Percentiles rank a stretch among this genome's conserved stretches.
phyloP scores from a whole-genome alignment of 352 stramenopile genomes.

The Peronospora belbahrii region DNA sequence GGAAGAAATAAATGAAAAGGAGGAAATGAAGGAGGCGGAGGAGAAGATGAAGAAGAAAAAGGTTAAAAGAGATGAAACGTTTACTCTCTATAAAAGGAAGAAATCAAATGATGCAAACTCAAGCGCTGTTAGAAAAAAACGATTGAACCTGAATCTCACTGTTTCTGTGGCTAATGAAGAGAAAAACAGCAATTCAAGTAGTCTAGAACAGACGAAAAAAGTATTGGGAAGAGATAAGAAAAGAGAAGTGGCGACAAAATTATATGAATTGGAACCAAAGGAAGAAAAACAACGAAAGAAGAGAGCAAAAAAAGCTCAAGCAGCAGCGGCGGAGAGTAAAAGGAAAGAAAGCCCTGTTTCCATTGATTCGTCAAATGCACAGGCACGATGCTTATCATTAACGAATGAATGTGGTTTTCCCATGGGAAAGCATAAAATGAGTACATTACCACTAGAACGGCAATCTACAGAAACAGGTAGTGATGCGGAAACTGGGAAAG shows the following conservation, averaged over 20 bases:
- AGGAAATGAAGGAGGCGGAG: slow-evolving; percentile 4
- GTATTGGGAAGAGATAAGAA: slow-evolving; percentile 4
- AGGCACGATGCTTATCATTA: slow-evolving; percentile 1
- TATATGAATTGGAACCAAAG: slow-evolving; percentile 4
- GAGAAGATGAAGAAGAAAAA: too few species aligned
- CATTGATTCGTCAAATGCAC: not conserved
- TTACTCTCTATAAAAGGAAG: slow-evolving; percentile 28
- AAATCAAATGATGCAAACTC: not conserved
- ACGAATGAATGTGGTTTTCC: slow-evolving; percentile 1
- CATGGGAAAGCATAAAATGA: slow-evolving; percentile 3
- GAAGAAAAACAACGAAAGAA: slow-evolving; percentile 17
- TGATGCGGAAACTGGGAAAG: slow-evolving; percentile 3
- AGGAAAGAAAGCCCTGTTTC: not conserved
- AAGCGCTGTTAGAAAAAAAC: slow-evolving; percentile 1
- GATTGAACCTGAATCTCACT: not conserved
- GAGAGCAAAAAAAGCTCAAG: slow-evolving; percentile 8
- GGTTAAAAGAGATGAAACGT: slow-evolving; percentile 7
- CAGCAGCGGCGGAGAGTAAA: not conserved
- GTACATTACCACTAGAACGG: not conserved
- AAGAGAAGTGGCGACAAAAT: not conserved
- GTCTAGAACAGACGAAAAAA: slow-evolving; percentile 7
- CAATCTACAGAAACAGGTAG: slow-evolving; percentile 2
- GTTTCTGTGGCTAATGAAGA: not conserved
- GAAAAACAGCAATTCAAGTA: not conserved
- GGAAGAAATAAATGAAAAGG: slow-evolving; percentile 5